These are phyloP conservation scores for Schizochytrium sp. DNA, from an alignment of 108 stramenopile species.

Conservation along the genomic window DNA sequence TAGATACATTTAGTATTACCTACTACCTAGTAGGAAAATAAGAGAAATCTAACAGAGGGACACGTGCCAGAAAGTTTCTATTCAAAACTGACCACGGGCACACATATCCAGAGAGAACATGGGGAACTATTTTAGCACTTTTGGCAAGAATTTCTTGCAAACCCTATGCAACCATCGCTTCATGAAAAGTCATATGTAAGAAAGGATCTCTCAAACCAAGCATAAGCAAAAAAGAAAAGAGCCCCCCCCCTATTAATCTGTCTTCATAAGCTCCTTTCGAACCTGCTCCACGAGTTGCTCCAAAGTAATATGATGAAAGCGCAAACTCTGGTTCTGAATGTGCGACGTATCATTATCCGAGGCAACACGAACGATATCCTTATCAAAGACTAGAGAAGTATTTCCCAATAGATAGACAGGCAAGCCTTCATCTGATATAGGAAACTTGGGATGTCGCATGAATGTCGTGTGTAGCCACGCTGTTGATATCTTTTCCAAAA, in stretches of 20 bases:
- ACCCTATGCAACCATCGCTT: too few relatives aligned
- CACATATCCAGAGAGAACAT: too few relatives aligned
- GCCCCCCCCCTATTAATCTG: neutral
- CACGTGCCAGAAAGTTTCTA: too few relatives aligned
- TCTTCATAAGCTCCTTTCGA: neutral
- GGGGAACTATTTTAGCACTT: too few relatives aligned
- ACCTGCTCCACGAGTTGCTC: neutral
- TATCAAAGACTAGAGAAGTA: constrained; percentile 8
- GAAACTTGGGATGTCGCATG: constrained; percentile 39
- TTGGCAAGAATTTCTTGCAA: too few relatives aligned
- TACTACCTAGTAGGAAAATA: too few relatives aligned
- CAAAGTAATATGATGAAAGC: constrained; percentile 1
- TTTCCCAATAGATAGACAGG: constrained; percentile 37
- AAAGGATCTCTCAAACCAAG: too few relatives aligned
- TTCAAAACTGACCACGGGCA: too few relatives aligned
- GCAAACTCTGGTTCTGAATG: neutral
- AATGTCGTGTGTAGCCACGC: neutral
- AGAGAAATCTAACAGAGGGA: too few relatives aligned
- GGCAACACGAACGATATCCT: neutral
- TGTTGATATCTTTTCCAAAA: constrained; percentile 9
- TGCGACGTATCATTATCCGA: neutral
- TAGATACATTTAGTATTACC: too few relatives aligned
- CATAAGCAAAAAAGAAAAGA: too few relatives aligned
- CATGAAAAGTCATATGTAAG: too few relatives aligned
- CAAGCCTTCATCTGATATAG: constrained; percentile 1